Conservation (phyloP, 495 filamentous ascomycete genomes). For the Penicillium paradoxum region DNA sequence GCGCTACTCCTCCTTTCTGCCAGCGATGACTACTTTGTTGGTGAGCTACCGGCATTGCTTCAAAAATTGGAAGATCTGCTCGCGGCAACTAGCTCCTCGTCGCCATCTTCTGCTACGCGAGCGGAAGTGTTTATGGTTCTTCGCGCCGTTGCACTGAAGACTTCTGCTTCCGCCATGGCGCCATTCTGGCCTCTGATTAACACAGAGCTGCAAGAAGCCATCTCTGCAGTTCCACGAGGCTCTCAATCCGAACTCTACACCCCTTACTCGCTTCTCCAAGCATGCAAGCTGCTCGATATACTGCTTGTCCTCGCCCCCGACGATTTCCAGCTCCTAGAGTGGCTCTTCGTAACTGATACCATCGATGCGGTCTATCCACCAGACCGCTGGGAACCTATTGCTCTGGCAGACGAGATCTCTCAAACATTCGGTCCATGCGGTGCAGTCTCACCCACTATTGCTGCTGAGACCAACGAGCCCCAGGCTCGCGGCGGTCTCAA, state of each 20-base stretch:
- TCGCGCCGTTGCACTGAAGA: slow-evolving; percentile 72
- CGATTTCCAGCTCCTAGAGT: slow-evolving; percentile 93
- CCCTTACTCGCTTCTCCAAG: slow-evolving; percentile 71
- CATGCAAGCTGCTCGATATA: slow-evolving; percentile 85
- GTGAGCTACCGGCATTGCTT: slow-evolving; percentile 64
- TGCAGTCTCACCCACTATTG: slow-evolving; percentile 32
- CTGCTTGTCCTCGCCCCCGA: slow-evolving; percentile 83
- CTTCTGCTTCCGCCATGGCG: slow-evolving; percentile 69
- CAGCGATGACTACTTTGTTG: slow-evolving; percentile 69
- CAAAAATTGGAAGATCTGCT: slow-evolving; percentile 87
- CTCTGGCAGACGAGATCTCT: slow-evolving; percentile 80
- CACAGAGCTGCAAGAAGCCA: slow-evolving; percentile 73
- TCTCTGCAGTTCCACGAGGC: slow-evolving; percentile 68
- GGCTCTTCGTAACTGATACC: slow-evolving; percentile 95
- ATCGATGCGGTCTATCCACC: slow-evolving; percentile 93
- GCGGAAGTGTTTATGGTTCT: slow-evolving; percentile 88
- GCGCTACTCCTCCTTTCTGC: slow-evolving; percentile 71
- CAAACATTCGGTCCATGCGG: slow-evolving; percentile 61
- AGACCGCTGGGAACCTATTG: slow-evolving; percentile 62
- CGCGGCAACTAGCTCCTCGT: slow-evolving; percentile 78
- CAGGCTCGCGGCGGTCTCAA: slow-evolving; percentile 25
- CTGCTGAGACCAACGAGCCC: slow-evolving; percentile 32
- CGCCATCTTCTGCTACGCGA: slow-evolving; percentile 83
- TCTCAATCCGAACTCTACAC: slow-evolving; percentile 73
- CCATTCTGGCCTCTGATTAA: slow-evolving; percentile 88